Base-by-base conservation (phyloP, 2,329 filamentous ascomycete genomes). In the Alternaria sp. region DNA sequence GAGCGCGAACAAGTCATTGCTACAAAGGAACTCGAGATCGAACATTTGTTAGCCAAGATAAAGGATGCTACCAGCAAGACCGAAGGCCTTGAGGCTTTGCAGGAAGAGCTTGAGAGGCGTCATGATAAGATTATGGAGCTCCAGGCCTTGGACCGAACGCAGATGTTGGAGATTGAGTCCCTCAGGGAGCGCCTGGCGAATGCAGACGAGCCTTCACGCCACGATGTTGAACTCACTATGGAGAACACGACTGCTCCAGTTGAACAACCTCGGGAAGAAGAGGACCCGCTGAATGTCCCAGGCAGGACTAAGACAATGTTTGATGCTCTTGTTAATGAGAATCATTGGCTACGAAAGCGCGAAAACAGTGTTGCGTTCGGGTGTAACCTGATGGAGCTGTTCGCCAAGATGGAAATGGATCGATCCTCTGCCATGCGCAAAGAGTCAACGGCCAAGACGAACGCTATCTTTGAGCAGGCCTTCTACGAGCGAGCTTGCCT, bases 1-100 rank as follows among this genome's bases (percentile, higher is more conserved):
- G 89, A 90, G 36, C 87, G 97, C 54, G 93, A 96, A 77, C 94
- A 96, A 60, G 86, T 92, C 25, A 87, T 90, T n/a, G 90, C 77
- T 28, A 78, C 75, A 1, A 77, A 77, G 51, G 70, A 76, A 22
- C 68, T 97, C 68, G 94, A 95, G 78, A 97, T 97, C 68, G 94
- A 97, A 79, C 92, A 95, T 41, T 88, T 98, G 38, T 92, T 97
- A 78, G 92, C 92, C 30, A 74, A 75, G 62, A 69, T 71, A 48
- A 66, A 69, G 12, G 74, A 78, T 54, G 71, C 70, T 25, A 50
- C 67, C 11, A 63, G 63, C 36, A 76, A 74, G 60, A 67, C 66
- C 18, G 66, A 68, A 40, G 68, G 67, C 7, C 45, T 71, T 3
- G 64, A 70, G 34, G 62, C 62, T n/a, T 45, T 75, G 3, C 59